Base-by-base conservation (phyloP, 495 filamentous ascomycete genomes). In the Melanomma pulvis-pyrius region DNA sequence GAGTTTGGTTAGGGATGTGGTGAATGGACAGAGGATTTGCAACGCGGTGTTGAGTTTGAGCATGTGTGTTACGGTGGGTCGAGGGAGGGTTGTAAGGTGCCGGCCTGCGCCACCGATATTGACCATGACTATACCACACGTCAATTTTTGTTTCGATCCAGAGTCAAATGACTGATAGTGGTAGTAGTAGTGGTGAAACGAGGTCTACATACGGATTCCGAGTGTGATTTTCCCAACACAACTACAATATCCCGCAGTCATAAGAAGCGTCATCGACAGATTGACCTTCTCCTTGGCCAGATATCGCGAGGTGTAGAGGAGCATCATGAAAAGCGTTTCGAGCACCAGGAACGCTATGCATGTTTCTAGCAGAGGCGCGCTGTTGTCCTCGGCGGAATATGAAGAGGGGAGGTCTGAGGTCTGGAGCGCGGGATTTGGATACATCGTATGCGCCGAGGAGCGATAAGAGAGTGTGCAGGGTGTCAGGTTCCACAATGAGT, bases 11-110 rank as follows among this genome's bases (percentile, higher is more conserved):
- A 67, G 22, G 24, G 63, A 67, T 0, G 63, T 67, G 21, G 63
- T 54, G 48, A 67, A 56, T 19, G 63, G 63, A 25, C 63, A 67
- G 22, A 60, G 22, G 46, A 67, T 44, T 61, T 67, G 63, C 9
- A 50, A 28, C 1, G 17, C 48, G 0, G 32, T 26, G 12, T 50
- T 22, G 5, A 67, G 29, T n/a, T 61, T 53, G 17, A 60, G 56
- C 21, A 30, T 32, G 30, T 39, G 29, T 4, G 21, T 9, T 22
- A 61, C 44, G 30, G 55, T 60, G 11, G 28, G 22, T 2, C 17
- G 25, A 1, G 46, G 13, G 47, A 60, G 55, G 2, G 63, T 28
- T 15, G 21, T 0, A 8, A 60, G 44, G 24, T 67, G 63, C 3
- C 39, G 55, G 13, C 63, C 63, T 21, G 56, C 46, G 9, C 63